These are phyloP conservation scores for Artemisia argyi DNA, from an alignment of 129 eudicot species.

Conservation along the genomic window DNA sequence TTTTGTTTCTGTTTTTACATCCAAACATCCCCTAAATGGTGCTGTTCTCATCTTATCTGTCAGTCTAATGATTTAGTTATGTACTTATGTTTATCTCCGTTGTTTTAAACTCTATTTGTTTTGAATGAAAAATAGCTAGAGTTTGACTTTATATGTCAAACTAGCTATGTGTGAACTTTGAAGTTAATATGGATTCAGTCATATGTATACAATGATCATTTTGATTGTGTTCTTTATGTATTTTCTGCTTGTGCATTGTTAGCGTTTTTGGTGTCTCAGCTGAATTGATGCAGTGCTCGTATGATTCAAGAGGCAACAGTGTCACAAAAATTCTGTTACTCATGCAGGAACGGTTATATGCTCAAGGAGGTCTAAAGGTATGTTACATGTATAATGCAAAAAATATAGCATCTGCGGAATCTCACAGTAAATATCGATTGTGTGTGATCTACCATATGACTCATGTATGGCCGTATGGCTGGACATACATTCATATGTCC, in stretches of 20 bases:
- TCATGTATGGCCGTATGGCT: too few relatives aligned
- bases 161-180: background rate
- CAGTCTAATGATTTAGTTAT: too few relatives aligned
- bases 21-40: too few relatives aligned
- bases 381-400: background rate
- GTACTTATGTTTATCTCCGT: too few relatives aligned
- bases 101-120: too few relatives aligned
- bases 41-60: too few relatives aligned
- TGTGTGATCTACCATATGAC: constrained; percentile 7
- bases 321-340: constrained; percentile 88
- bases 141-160: background rate
- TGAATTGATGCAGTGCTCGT: constrained; percentile 42
- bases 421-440: constrained; percentile 3
- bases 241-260: constrained; percentile 49
- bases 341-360: constrained; percentile 84
- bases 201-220: too few relatives aligned
- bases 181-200: background rate
- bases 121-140: background rate
- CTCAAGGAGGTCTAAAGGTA: constrained; percentile 90
- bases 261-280: constrained; percentile 90
- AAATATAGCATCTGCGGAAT: background rate
- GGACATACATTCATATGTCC: too few relatives aligned
- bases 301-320: constrained; percentile 83
- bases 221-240: constrained; percentile 6
- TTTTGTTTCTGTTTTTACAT: too few relatives aligned